A percentile compares a stretch with the other conserved stretches of the same genome.
Evolutionary conservation across 805 yeast genomes (phyloP).

Genomic region (Teunomyces gatunensis): DNA sequence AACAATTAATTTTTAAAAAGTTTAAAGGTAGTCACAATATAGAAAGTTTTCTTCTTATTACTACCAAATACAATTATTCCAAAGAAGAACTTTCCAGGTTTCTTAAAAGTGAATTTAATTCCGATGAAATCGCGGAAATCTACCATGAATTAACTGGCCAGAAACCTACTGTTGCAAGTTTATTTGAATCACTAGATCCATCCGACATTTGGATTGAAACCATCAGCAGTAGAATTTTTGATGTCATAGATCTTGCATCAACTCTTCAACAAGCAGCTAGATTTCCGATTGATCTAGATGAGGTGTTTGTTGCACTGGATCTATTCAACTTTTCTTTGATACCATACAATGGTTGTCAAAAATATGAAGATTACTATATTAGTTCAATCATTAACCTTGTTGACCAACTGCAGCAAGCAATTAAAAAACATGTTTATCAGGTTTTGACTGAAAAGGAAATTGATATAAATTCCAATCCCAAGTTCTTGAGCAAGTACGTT

Average conservation of each 20-base stretch:
- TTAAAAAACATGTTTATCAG: constrained; percentile 13
- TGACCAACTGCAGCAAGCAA: neutral
- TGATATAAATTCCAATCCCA: constrained; percentile 11
- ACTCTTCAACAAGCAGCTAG: neutral
- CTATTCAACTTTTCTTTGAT: neutral
- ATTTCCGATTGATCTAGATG: neutral
- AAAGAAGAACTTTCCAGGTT: neutral
- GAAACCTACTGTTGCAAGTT: neutral
- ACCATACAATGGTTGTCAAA: neutral
- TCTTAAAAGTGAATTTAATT: neutral
- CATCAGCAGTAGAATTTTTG: neutral
- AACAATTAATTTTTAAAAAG: neutral
- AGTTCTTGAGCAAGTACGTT: constrained; percentile 32
- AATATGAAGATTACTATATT: neutral
- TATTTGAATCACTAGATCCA: neutral
- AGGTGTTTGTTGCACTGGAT: neutral
- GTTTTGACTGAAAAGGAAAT: constrained; percentile 20
- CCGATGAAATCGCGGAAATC: neutral
- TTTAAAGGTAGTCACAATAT: neutral
- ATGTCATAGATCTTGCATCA: neutral
- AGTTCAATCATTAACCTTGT: neutral
- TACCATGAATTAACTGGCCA: neutral
- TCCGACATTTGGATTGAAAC: neutral
- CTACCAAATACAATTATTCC: neutral
- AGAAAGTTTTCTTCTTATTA: neutral